Base-by-base conservation (phyloP, 768 basidiomycete genomes). In the Russula ochroleuca region DNA sequence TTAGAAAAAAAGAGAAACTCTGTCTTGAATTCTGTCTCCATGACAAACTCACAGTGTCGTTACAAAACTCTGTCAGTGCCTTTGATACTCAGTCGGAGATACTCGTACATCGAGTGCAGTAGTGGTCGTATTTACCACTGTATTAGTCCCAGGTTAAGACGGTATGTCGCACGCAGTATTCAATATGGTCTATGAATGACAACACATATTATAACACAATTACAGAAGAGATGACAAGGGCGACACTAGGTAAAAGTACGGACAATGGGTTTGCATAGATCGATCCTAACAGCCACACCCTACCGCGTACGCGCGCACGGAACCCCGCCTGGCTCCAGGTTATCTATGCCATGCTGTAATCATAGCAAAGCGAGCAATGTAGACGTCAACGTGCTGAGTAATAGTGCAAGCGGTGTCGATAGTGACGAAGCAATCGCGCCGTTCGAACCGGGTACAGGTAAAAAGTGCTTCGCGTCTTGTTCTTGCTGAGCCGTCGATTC, bases 401-500 rank as follows among this genome's bases (percentile, higher is more conserved):
- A 28, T 31, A 61, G 25, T 11, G 28, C 48, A 23, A 60, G 41
- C 1, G 64, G 54, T 2, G 54, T 21, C 17, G 64, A 55, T 19
- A 65, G 4, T 6, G 47, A 38, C 28, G 45, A 35, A 15, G 54
- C 21, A 23, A 61, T 49, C 5, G 58, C 78, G 5, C 75, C 73
- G 54, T 73, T 73, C 43, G 82, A 75, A 5, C 84, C 83, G 0
- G 85, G 85, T 15, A 82, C 80, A 13, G 87, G 85, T 31, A 88
- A 74, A 75, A 88, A 88, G 49, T 83, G 75, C 13, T 75, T 68
- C 0, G 84, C 71, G n/a, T 84, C 77, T 52, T 74, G 63, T 54
- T 78, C 73, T 67, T 89, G 87, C 67, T 84, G 73, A n/a, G 77
- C 78, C 0, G 81, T 76, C 3, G 85, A 82, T 79, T 90, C 73